These are phyloP conservation scores for Fusarium longipes DNA, from an alignment of 2,329 filamentous ascomycete species.

Conservation along the genomic window DNA sequence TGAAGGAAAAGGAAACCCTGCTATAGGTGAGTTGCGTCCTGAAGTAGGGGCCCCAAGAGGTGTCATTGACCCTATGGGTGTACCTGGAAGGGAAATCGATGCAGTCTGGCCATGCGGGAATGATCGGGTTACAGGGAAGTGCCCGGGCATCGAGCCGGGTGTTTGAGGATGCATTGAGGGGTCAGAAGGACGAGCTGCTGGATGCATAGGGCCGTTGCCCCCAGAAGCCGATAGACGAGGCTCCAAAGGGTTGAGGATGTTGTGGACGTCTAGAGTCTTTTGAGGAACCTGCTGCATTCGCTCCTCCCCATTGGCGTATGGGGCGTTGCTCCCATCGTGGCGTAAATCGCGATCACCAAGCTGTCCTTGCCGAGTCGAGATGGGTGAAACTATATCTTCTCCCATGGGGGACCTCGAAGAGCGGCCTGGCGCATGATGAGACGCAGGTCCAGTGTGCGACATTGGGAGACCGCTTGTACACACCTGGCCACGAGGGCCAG, in stretches of 20 bases:
- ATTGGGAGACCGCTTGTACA: conserved; percentile 70
- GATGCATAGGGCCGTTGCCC: conserved; percentile 19
- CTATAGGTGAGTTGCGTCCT: conserved; percentile 49
- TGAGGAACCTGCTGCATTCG: conserved; percentile 43
- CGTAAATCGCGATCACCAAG: conserved; percentile 40
- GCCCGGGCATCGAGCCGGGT: conserved; percentile 34
- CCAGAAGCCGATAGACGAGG: conserved; percentile 38
- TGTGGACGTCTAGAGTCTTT: conserved; percentile 52
- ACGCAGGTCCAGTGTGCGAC: conserved; percentile 70
- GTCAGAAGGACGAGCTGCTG: conserved; percentile 37
- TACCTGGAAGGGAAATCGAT: conserved; percentile 51
- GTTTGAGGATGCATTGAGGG: conserved; percentile 30
- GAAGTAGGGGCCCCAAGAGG: conserved; percentile 48
- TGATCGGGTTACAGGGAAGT: conserved; percentile 40
- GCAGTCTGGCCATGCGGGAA: conserved; percentile 46
- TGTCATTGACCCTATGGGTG: conserved; percentile 46
- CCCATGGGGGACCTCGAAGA: conserved; percentile 58
- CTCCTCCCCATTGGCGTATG: conserved; percentile 40
- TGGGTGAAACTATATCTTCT: conserved; percentile 48
- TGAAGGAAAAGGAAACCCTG: conserved; percentile 48
- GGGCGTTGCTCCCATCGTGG: conserved; percentile 37
- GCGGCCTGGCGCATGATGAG: conserved; percentile 66
- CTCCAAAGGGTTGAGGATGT: conserved; percentile 54
- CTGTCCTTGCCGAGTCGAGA: conserved; percentile 38
- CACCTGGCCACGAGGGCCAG: conserved; percentile 62